Evolutionary conservation across 2,329 filamentous ascomycete species (phyloP).

Genomic region (Apiospora malaysiana): DNA sequence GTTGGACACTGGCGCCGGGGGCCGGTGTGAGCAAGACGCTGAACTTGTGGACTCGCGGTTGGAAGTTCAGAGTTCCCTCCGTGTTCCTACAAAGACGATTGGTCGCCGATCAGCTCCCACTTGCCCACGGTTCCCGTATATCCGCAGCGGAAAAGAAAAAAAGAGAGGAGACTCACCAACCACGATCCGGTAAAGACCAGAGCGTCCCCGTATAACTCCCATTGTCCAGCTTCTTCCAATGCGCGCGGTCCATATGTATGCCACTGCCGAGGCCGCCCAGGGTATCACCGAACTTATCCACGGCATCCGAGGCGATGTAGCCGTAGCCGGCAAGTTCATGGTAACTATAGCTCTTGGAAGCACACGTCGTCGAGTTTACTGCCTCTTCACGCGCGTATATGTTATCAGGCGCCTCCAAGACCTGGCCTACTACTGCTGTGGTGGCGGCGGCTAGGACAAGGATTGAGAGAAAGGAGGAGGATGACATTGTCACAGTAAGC

Average conservation of each 20-base stretch:
- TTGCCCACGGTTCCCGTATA: not conserved
- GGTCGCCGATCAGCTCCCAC: no score
- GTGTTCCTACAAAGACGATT: conserved; percentile 59
- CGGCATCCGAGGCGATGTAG: conserved; percentile 59
- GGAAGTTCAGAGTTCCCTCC: conserved; percentile 71
- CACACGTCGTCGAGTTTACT: conserved; percentile 49
- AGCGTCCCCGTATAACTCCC: conserved; percentile 65
- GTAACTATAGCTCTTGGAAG: conserved; percentile 63
- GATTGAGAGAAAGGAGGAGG: not conserved
- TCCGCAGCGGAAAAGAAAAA: not conserved
- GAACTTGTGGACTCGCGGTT: conserved; percentile 73
- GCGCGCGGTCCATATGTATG: conserved; percentile 58
- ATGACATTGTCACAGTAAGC: not conserved
- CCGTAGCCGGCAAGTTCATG: conserved; percentile 72
- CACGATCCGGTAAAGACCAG: conserved; percentile 70
- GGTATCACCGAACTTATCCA: conserved; percentile 73
- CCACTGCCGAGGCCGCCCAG: conserved; percentile 70
- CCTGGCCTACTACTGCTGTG: not conserved
- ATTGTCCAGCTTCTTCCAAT: conserved; percentile 61
- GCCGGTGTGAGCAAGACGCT: conserved; percentile 62
- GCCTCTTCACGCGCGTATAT: not conserved
- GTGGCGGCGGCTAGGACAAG: not conserved
- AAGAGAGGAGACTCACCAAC: conserved; percentile 55
- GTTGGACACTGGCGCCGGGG: conserved; percentile 53
- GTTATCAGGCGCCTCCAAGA: not conserved